Evolutionary conservation across 345 rosid species (phyloP).

Genomic region (Reutealis trisperma): DNA sequence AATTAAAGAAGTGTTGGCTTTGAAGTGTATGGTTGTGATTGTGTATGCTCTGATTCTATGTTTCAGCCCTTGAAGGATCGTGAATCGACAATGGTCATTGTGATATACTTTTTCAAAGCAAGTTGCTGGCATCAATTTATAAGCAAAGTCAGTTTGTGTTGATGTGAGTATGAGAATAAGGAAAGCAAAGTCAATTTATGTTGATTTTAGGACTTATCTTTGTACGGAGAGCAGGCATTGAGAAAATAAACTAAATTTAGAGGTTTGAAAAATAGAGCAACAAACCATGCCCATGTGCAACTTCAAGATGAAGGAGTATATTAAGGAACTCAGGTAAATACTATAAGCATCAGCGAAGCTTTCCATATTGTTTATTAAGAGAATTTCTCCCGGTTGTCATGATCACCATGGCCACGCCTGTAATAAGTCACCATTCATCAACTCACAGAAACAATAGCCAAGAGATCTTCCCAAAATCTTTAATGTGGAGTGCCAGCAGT

Average conservation of each 20-base stretch:
- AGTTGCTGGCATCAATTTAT: not conserved
- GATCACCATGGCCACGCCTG: not conserved
- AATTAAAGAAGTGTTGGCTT: not conserved
- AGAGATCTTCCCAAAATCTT: not conserved
- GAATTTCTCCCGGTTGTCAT: not conserved
- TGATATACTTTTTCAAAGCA: not conserved
- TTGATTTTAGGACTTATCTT: not conserved
- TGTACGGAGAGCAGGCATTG: not conserved
- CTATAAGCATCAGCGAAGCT: not conserved
- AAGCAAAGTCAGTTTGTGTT: not conserved
- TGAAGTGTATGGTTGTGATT: not conserved
- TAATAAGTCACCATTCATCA: not conserved
- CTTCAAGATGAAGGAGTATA: not conserved
- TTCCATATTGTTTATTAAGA: not conserved
- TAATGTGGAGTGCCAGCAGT: not conserved
- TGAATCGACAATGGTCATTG: not conserved
- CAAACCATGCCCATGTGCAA: not conserved
- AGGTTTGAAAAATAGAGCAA: not conserved
- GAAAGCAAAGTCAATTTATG: not conserved
- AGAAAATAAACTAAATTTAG: not conserved
- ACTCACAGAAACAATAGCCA: not conserved
- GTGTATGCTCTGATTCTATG: not conserved
- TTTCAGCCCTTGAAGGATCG: not conserved
- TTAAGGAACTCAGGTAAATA: not conserved
- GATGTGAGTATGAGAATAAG: not conserved